Conservation (phyloP, 768 basidiomycete genomes). For the Suillus sp. region DNA sequence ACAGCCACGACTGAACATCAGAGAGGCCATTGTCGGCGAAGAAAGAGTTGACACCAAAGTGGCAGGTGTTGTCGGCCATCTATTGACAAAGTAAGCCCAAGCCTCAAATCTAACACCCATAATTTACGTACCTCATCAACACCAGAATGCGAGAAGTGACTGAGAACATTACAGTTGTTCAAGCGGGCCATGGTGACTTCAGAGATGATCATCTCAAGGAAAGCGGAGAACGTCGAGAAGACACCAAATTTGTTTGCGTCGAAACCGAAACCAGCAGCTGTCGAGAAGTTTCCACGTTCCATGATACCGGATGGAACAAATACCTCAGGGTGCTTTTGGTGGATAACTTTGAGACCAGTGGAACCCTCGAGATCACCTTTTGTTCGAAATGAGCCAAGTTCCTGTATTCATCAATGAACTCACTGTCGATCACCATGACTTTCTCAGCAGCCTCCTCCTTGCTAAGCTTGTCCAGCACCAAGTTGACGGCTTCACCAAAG, state of each 20-base stretch:
- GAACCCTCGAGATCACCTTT: conserved; percentile 85
- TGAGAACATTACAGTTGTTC: conserved; percentile 85
- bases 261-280: conserved; percentile 87
- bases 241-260: conserved; percentile 81
- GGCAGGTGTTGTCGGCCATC: conserved; percentile 62
- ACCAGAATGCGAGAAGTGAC: conserved; percentile 89
- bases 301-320: conserved; percentile 85
- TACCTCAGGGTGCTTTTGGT: conserved; percentile 88
- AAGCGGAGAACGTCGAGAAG: conserved; percentile 89
- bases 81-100: conserved; percentile 19
- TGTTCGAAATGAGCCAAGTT: neutral
- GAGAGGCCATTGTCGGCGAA: conserved; percentile 88
- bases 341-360: conserved; percentile 85
- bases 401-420: conserved; percentile 21
- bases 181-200: conserved; percentile 93
- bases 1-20: conserved; percentile 77
- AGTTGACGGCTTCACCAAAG: conserved; percentile 83
- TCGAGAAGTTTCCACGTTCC: conserved; percentile 84
- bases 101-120: neutral
- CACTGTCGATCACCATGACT: conserved; percentile 88
- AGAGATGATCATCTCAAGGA: conserved; percentile 88
- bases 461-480: conserved; percentile 70
- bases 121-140: conserved; percentile 54
- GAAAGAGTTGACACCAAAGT: conserved; percentile 81
- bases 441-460: conserved; percentile 78